A percentile compares a stretch with the other conserved stretches of the same genome.
Evolutionary conservation across 2,329 filamentous ascomycete species (phyloP).

Genomic region (Fusarium anguioides): DNA sequence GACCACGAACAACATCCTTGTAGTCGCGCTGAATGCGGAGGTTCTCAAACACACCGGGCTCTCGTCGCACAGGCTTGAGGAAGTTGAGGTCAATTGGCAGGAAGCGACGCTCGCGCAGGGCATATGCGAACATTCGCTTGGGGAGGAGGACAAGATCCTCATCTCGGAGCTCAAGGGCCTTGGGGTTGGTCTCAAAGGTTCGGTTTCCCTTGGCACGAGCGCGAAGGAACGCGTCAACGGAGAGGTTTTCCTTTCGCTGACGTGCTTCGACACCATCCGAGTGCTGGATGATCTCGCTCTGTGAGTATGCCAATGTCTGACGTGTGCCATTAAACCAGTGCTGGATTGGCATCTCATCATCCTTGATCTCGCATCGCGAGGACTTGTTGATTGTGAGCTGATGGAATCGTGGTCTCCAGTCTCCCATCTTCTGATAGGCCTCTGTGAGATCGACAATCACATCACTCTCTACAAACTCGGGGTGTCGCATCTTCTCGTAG

Average conservation of each 20-base stretch:
- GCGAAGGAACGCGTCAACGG: conserved; percentile 50
- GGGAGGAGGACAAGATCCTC: conserved; percentile 52
- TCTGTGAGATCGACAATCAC: conserved; percentile 57
- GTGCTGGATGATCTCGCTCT: conserved; percentile 52
- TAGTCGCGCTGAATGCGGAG: conserved; percentile 55
- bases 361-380: conserved; percentile 45
- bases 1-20: conserved; percentile 54
- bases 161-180: conserved; percentile 43
- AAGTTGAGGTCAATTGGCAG: conserved; percentile 51
- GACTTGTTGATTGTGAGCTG: conserved; percentile 48
- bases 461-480: conserved; percentile 55
- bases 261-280: conserved; percentile 51
- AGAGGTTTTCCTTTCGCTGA: conserved; percentile 53
- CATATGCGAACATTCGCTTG: conserved; percentile 56
- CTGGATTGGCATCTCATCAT: conserved; percentile 53
- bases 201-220: conserved; percentile 51
- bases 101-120: conserved; percentile 54
- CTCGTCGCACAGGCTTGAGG: conserved; percentile 51
- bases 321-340: conserved; percentile 51
- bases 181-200: conserved; percentile 49
- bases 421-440: conserved; percentile 53
- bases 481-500: conserved; percentile 52
- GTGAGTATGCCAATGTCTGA: conserved; percentile 48
- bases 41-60: conserved; percentile 54
- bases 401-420: conserved; percentile 51